A percentile compares a stretch with the other conserved stretches of the same genome.
phyloP scores from a whole-genome alignment of 495 filamentous ascomycete genomes.

The Lasiosphaeriaceae sp. region DNA sequence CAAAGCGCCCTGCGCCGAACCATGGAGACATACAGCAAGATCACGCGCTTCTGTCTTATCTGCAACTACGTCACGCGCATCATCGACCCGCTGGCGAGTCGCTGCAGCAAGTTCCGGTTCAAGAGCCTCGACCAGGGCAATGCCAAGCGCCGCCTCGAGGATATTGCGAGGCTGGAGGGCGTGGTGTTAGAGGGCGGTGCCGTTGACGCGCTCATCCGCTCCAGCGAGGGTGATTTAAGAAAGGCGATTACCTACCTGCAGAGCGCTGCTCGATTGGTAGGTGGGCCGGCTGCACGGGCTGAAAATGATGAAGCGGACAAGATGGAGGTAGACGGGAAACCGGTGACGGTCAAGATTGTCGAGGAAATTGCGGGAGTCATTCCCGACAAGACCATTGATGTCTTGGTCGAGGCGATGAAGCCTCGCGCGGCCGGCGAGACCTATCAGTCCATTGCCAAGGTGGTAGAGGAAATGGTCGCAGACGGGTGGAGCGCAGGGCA shows the following conservation, averaged over 20 bases:
- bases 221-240: constrained; percentile 88
- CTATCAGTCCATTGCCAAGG: constrained; percentile 70
- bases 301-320: constrained; percentile 44
- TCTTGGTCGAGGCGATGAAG: constrained; percentile 71
- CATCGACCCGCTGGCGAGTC: constrained; percentile 89
- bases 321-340: constrained; percentile 54
- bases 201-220: constrained; percentile 75
- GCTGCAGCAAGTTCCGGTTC: constrained; percentile 96
- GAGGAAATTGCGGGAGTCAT: constrained; percentile 97
- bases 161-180: constrained; percentile 75
- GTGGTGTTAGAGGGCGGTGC: constrained; percentile 73
- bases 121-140: constrained; percentile 87
- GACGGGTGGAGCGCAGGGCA: constrained; percentile 99
- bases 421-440: constrained; percentile 59
- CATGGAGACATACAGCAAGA: constrained; percentile 96
- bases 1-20: constrained; percentile 88
- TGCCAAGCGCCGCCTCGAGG: constrained; percentile 66
- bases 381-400: constrained; percentile 66
- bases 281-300: constrained; percentile 41
- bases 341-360: constrained; percentile 71
- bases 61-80: constrained; percentile 99
- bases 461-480: constrained; percentile 84
- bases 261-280: constrained; percentile 77
- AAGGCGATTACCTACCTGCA: constrained; percentile 96
- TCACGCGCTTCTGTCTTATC: constrained; percentile 94